phyloP scores from a whole-genome alignment of 306 rosid genomes.

The Gynostemma pentaphyllum region DNA sequence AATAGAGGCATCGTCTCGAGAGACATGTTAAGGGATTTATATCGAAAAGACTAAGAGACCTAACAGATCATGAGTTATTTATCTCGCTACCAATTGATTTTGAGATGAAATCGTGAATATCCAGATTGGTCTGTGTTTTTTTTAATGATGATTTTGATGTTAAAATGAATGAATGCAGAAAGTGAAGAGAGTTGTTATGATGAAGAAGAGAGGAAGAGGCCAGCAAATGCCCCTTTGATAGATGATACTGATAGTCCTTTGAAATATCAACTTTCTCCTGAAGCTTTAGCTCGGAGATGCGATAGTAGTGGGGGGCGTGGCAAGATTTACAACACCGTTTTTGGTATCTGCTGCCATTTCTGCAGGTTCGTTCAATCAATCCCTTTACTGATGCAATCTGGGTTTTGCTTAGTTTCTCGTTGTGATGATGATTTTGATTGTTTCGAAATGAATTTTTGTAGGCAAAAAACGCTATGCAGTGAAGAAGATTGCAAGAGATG shows the following conservation, averaged over 20 bases:
- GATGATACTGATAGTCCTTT: background rate
- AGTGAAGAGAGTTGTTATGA: background rate
- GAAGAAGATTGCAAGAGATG: constrained; percentile 72
- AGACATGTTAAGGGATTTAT: no score
- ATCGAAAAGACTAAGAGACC: no score
- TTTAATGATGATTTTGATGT: no score
- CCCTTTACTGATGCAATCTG: background rate
- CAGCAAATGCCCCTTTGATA: constrained; percentile 6
- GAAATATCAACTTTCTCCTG: constrained; percentile 14
- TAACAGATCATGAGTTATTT: no score
- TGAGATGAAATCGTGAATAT: no score
- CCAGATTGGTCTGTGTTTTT: no score
- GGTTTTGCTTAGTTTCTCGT: background rate
- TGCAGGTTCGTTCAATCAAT: constrained; percentile 39
- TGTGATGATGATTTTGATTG: background rate
- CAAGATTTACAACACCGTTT: constrained; percentile 40
- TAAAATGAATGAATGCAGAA: no score
- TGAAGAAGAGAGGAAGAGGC: background rate
- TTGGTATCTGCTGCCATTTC: constrained; percentile 67
- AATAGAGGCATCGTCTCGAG: no score
- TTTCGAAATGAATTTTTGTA: constrained; percentile 16
- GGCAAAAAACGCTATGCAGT: constrained; percentile 65
- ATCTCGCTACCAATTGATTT: no score
- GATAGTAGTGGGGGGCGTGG: constrained; percentile 59
- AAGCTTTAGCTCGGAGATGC: constrained; percentile 39